phyloP scores from a whole-genome alignment of 495 filamentous ascomycete species.

The Penicillium fimorum region DNA sequence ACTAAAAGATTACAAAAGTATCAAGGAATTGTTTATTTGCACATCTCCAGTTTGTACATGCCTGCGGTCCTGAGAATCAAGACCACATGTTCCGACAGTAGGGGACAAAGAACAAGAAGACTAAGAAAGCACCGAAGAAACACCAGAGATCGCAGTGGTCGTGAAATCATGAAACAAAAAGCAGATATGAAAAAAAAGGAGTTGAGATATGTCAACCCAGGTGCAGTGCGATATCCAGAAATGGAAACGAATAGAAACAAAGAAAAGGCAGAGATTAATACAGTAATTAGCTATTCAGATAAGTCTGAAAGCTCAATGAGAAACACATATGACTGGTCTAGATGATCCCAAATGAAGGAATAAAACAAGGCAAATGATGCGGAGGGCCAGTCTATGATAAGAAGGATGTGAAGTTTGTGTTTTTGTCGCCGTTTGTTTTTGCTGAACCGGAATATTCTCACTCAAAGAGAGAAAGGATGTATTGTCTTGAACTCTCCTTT shows the following conservation, averaged over 20 bases:
- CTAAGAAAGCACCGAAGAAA: slow-evolving; percentile 11
- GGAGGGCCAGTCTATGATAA: slow-evolving; percentile 20
- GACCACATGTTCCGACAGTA: slow-evolving; percentile 6
- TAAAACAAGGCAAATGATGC: slow-evolving; percentile 7
- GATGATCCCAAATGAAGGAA: slow-evolving; percentile 11
- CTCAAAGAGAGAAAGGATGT: slow-evolving; percentile 3
- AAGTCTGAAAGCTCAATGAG: slow-evolving; percentile 3
- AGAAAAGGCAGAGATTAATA: slow-evolving; percentile 26
- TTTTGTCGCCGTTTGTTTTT: slow-evolving; percentile 5
- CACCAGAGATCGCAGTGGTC: slow-evolving; percentile 19
- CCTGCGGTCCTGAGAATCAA: background rate
- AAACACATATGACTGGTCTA: slow-evolving; percentile 23
- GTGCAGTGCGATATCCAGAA: slow-evolving; percentile 6
- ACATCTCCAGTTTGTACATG: slow-evolving; percentile 25
- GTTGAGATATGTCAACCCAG: background rate
- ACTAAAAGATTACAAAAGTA: background rate
- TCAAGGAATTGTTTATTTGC: slow-evolving; percentile 22
- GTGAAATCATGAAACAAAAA: slow-evolving; percentile 20
- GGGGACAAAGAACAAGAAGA: slow-evolving; percentile 13
- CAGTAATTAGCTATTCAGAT: slow-evolving; percentile 16
- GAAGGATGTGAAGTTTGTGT: background rate
- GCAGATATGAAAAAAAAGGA: background rate
- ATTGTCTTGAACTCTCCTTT: slow-evolving; percentile 8
- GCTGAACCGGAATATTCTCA: slow-evolving; percentile 8
- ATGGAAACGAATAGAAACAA: slow-evolving; percentile 11